phyloP scores from a whole-genome alignment of 495 filamentous ascomycete species.

The Apiosordaria backusii region DNA sequence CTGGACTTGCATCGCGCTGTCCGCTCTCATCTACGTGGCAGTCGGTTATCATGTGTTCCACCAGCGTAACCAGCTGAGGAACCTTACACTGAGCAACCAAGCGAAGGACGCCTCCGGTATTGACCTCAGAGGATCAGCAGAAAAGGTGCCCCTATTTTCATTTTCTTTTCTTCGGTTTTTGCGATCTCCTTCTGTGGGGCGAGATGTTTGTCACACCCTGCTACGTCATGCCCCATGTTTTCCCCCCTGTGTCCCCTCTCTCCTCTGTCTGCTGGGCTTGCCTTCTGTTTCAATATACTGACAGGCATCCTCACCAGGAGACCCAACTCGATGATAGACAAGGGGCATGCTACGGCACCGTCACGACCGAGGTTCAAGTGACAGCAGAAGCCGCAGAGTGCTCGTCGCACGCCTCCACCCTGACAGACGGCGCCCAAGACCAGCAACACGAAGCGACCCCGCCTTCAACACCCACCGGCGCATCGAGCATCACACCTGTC shows the following conservation, averaged over 20 bases:
- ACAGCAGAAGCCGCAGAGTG: conserved; percentile 24
- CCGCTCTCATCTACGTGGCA: conserved; percentile 66
- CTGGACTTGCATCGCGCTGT: conserved; percentile 73
- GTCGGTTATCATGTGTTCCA: conserved; percentile 68
- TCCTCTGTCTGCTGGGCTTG: neutral
- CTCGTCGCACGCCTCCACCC: conserved; percentile 18
- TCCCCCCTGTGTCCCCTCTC: neutral
- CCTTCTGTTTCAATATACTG: neutral
- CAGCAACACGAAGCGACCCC: conserved; percentile 7
- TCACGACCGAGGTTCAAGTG: conserved; percentile 38
- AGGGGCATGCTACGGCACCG: conserved; percentile 28
- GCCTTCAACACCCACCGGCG: conserved; percentile 11
- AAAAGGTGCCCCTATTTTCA: conserved; percentile 36
- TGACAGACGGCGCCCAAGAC: conserved; percentile 9
- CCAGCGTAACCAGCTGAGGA: conserved; percentile 52
- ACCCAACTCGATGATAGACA: neutral
- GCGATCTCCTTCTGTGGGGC: neutral
- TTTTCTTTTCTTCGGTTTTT: neutral
- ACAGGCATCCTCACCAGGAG: neutral
- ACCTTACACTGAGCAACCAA: conserved; percentile 44
- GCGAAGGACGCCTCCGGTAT: conserved; percentile 25
- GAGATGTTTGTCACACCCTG: conserved; percentile 9
- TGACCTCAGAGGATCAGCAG: conserved; percentile 33
- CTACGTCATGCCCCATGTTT: conserved; percentile 7
- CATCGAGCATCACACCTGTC: conserved; percentile 14